phyloP scores from a whole-genome alignment of 768 basidiomycete species.

The Boletus rubropictus region DNA sequence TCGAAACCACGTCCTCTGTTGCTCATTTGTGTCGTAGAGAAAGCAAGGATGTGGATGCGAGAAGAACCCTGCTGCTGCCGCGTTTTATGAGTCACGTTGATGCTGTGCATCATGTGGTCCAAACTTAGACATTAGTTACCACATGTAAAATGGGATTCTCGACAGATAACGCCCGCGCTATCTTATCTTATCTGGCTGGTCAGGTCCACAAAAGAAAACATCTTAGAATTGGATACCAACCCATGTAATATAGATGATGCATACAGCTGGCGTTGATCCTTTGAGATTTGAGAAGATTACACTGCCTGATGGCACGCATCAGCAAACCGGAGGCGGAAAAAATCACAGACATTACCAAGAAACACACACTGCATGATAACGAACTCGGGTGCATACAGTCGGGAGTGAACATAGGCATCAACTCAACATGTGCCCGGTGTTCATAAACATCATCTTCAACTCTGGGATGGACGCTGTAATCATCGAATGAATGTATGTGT shows the following conservation, averaged over 20 bases:
- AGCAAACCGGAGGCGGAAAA: neutral
- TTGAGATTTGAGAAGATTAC: neutral
- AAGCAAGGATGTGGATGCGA: neutral
- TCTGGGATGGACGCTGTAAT: neutral
- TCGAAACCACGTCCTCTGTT: constrained; percentile 38
- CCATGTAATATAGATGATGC: neutral
- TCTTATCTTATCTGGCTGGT: constrained; percentile 23
- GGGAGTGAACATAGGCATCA: neutral
- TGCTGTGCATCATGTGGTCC: constrained; percentile 18
- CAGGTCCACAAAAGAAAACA: neutral
- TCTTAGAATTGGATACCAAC: neutral
- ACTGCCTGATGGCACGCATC: neutral
- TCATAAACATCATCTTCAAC: neutral
- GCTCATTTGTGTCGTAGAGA: constrained; percentile 25
- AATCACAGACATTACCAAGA: neutral
- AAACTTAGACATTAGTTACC: constrained; percentile 6
- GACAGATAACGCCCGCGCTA: neutral
- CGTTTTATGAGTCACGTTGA: constrained; percentile 10
- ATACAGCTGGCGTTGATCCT: neutral
- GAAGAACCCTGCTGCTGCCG: neutral
- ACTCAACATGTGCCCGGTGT: neutral
- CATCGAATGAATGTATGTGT: neutral
- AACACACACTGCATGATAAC: no score
- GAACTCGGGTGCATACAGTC: no score
- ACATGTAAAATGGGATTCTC: constrained; percentile 3